Evolutionary conservation across 306 rosid genomes (phyloP), one percentile per base, ranked within the genome.

Genomic region (Medicago ruthenica): DNA sequence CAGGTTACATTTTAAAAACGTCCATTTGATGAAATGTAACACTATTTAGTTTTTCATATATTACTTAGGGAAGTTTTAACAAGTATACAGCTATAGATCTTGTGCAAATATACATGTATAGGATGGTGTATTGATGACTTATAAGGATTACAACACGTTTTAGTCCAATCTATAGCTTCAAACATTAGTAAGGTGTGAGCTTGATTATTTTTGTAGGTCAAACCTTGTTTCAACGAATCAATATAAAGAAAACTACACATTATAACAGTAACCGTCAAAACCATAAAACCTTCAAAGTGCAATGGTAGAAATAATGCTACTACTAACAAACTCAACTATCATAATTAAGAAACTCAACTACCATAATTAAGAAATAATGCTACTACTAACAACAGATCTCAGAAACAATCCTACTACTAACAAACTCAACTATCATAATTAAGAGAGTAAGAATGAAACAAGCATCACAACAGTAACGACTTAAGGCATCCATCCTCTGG

Each of bases 271-370:
- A 67, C 20, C 7, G 45, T 47, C 27, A 73, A 60, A 48, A 58
- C 68, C 60, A 22, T 14, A 72, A 13, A 71, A 82, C 41, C 72
- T 68, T 67, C 71, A 47, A 81, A 75, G 45, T 67, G 63, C 75
- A 80, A 54, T 65, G 55, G 57, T 45, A 36, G 22, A 54, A 66
- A 80, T 47, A 39, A 67, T 58, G 14, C 45, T 73, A 55, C 12
- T 57, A 8, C 55, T 58, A 80, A 59, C 31, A 74, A 60, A 71
- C 72, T 20, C 57, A 75, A 22, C 76, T 13, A 67, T 58, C 54
- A 58, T 67, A 65, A 68, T 14, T 16, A 47, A 36, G 57, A 61
- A 60, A 71, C 72, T 20, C 57, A 75, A 22, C 76, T 13, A 67
- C 45, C 54, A 58, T 67, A 65, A 68, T 14, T 16, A 47, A 36